Conservation (phyloP, 2,329 filamentous ascomycete genomes). For the Pseudogymnoascus sp. region DNA sequence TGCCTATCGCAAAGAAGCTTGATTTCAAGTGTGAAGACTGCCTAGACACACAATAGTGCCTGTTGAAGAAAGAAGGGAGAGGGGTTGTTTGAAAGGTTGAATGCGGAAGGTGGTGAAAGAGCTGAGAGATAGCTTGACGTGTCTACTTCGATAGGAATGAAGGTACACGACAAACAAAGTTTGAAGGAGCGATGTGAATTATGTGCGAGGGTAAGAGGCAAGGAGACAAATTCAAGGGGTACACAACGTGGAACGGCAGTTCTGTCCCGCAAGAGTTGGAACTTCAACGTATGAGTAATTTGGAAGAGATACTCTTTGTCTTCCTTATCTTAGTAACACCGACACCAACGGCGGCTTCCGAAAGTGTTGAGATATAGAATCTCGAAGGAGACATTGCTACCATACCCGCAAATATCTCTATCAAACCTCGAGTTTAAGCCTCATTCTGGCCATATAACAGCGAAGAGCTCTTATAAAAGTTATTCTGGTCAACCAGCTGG, state of each 20-base stretch:
- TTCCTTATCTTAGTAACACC: constrained; percentile 3
- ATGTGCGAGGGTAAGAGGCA: neutral
- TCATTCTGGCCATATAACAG: neutral
- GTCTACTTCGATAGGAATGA: neutral
- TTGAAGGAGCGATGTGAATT: neutral
- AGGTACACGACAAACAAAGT: neutral
- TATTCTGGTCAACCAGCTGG: neutral
- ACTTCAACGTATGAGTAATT: neutral
- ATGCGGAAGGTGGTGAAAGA: neutral
- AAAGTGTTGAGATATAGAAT: neutral
- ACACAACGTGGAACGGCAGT: neutral
- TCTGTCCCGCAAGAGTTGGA: neutral
- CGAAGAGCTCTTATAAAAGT: neutral
- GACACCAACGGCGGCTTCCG: neutral
- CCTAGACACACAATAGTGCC: neutral
- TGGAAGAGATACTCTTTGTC: neutral
- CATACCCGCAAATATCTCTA: neutral
- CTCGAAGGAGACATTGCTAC: neutral
- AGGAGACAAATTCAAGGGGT: neutral
- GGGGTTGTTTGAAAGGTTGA: neutral
- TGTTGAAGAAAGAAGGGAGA: neutral
- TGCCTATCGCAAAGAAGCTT: neutral
- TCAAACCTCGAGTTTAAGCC: neutral
- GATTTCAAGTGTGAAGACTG: neutral
- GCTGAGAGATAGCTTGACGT: neutral